Percentiles rank a stretch among this genome's conserved stretches.
These are phyloP conservation scores for Saccharomycopsis lassenensis DNA, from an alignment of 805 yeast genomes.

Conservation along the genomic window DNA sequence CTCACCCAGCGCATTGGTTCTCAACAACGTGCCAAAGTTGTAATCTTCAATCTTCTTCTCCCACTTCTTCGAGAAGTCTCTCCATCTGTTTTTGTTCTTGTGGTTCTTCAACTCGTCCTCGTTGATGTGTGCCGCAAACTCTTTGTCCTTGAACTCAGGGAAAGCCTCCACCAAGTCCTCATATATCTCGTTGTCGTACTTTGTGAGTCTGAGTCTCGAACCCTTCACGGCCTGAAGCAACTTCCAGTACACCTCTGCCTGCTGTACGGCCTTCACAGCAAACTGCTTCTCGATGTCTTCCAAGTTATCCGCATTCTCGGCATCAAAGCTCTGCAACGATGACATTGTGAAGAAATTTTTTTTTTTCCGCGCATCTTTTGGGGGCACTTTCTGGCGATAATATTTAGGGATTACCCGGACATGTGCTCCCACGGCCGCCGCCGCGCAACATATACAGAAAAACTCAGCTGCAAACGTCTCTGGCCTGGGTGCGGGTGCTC, in stretches of 20 bases:
- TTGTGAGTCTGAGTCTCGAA: slow-evolving; percentile 63
- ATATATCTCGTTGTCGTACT: slow-evolving; percentile 61
- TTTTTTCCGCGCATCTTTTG: no score
- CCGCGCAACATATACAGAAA: no score
- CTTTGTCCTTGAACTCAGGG: slow-evolving; percentile 75
- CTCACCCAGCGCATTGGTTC: slow-evolving; percentile 61
- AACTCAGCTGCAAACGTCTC: no score
- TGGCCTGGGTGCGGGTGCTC: no score
- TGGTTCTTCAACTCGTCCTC: slow-evolving; percentile 80
- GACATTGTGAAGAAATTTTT: no score
- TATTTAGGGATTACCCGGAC: no score
- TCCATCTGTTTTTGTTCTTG: slow-evolving; percentile 82
- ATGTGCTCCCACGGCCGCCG: no score
- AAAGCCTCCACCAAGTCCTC: slow-evolving; percentile 52
- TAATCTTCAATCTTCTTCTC: slow-evolving; percentile 76
- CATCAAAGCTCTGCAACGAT: slow-evolving; percentile 40
- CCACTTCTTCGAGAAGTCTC: slow-evolving; percentile 71
- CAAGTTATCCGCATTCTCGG: slow-evolving; percentile 87
- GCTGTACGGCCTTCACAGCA: slow-evolving; percentile 94
- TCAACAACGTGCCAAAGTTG: slow-evolving; percentile 88
- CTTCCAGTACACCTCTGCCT: slow-evolving; percentile 90
- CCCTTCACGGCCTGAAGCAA: slow-evolving; percentile 66
- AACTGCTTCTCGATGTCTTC: slow-evolving; percentile 96
- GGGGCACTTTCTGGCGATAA: no score
- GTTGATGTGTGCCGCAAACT: slow-evolving; percentile 39